Base-by-base conservation (phyloP, 352 stramenopile species). In the Phytophthora pinifolia region DNA sequence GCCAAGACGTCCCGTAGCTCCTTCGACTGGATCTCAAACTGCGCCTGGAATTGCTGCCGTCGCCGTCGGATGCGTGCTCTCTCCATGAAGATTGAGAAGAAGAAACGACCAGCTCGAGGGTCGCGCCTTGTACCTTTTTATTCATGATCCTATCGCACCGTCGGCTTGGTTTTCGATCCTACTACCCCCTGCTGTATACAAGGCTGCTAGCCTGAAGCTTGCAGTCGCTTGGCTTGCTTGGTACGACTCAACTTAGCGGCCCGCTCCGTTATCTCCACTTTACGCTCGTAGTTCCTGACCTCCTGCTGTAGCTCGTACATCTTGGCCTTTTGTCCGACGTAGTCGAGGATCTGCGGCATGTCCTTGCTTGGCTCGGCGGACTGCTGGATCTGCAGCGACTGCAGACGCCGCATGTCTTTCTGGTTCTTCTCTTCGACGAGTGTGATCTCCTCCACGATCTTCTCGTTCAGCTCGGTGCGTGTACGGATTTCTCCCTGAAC, bases 221-320 rank as follows among this genome's bases (percentile, higher is more conserved):
- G 44, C 12, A 57, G 17, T 6, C 56, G 44, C 29, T 70, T 70
- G 27, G 41, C 30, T 25, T 59, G 46, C 34, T 72, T 77, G 13
- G 44, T 39, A n/a, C 69, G 65, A n/a, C 49, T 61, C 22, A 73
- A 48, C 37, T 90, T 95, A 25, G 76, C 67, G 0, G 85, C 87
- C 36, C 95, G 92, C 45, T 97, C 88, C 4, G 84, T 76, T 47
- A 97, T 97, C 56, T 97, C 90, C 18, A 98, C 77, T 65, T 98
- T 98, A 30, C 92, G 84, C 46, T 96, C 84, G 62, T 96, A 98
- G 62, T 96, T 96, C 39, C 86, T 92, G 55, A 97, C 71, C 38
- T 90, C 74, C 15, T 86, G 67, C 46, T 94, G 70, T 14, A 98
- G 59, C 37, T 96, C 83, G 44, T 93, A 97, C 67, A 94, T 84